Percentiles rank a stretch among this genome's conserved stretches.
Evolutionary conservation across 2,329 filamentous ascomycete genomes (phyloP).

Genomic region (Calonectria pteridis): DNA sequence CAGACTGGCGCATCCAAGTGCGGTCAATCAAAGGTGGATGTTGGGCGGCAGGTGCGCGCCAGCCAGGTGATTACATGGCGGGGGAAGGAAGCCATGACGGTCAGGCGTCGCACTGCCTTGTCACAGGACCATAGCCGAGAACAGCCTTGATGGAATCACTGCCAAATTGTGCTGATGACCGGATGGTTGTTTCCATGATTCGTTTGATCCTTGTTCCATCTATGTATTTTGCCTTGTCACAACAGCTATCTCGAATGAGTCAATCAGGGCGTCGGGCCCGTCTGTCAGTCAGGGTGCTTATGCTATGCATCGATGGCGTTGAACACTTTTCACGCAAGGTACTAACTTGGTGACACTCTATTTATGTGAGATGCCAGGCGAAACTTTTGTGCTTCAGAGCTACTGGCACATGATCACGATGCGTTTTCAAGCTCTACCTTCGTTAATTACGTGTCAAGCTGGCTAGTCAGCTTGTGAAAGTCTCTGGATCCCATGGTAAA

Average conservation of each 20-base stretch:
- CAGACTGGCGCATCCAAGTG: constrained; percentile 22
- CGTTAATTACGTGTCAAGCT: background rate
- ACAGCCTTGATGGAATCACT: background rate
- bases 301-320: background rate
- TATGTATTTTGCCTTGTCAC: background rate
- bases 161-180: background rate
- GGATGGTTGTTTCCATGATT: background rate
- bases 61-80: constrained; percentile 43
- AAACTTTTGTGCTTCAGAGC: background rate
- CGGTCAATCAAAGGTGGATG: constrained; percentile 45
- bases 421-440: background rate
- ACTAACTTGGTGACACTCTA: background rate
- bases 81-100: constrained; percentile 36
- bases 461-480: background rate
- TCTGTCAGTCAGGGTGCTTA: background rate
- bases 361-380: background rate
- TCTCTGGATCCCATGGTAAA: background rate
- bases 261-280: background rate
- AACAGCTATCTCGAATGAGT: background rate
- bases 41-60: constrained; percentile 24
- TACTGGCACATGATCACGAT: too few relatives aligned
- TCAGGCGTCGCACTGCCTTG: constrained; percentile 43
- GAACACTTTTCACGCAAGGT: background rate
- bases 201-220: background rate
- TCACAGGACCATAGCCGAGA: constrained; percentile 34